These are phyloP conservation scores for Ustilago shanxiensis DNA, from an alignment of 1,284 basidiomycete genomes.

Conservation along the genomic window DNA sequence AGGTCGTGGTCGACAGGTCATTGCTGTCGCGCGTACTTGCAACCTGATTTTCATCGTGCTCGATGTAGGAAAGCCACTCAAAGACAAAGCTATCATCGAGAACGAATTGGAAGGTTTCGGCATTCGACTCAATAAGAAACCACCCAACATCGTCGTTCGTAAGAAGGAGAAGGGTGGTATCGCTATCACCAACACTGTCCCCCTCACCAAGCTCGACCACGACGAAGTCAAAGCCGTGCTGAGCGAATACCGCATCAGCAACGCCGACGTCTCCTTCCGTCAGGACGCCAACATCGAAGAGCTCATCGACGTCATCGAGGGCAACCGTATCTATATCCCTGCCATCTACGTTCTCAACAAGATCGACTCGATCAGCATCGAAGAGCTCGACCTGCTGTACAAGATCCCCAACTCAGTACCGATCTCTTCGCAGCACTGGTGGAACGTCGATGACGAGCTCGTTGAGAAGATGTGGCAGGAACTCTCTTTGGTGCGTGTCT, in stretches of 20 bases:
- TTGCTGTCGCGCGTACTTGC: conserved; percentile 94
- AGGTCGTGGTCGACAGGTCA: conserved; percentile 95
- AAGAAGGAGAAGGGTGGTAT: conserved; percentile 93
- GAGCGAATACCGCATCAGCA: conserved; percentile 88
- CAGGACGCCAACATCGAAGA: conserved; percentile 95
- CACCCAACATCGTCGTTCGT: conserved; percentile 83
- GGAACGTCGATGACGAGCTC: conserved; percentile 97
- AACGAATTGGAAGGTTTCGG: conserved; percentile 95
- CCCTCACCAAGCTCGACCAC: conserved; percentile 94
- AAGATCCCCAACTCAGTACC: conserved; percentile 94
- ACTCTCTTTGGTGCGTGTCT: conserved; percentile 73
- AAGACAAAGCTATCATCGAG: conserved; percentile 92
- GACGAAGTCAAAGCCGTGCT: conserved; percentile 97
- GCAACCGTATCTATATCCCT: conserved; percentile 80
- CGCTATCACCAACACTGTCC: conserved; percentile 74
- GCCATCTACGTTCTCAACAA: conserved; percentile 72
- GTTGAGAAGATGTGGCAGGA: conserved; percentile 75
- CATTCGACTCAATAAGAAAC: conserved; percentile 93
- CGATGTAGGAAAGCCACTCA: conserved; percentile 94
- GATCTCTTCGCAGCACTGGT: conserved; percentile 91
- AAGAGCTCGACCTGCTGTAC: conserved; percentile 94
- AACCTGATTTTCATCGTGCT: conserved; percentile 99
- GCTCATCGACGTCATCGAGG: conserved; percentile 78
- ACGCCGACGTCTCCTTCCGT: conserved; percentile 93
- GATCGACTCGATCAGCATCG: conserved; percentile 93